These are phyloP conservation scores for Lasiodiplodia sp. DNA, from an alignment of 2,329 filamentous ascomycete genomes.

Conservation along the genomic window DNA sequence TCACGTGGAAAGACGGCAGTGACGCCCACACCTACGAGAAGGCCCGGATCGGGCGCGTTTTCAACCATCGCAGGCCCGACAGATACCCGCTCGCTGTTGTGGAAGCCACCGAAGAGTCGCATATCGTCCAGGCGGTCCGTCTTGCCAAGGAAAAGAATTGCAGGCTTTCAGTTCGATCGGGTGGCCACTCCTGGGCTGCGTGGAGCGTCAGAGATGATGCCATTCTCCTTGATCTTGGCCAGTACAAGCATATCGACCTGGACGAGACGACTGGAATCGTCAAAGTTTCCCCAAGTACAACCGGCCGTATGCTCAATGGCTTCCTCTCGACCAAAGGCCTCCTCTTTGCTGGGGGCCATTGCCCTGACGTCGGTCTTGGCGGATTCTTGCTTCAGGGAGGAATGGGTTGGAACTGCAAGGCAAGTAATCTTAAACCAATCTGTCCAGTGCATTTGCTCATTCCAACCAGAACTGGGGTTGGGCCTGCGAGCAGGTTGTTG, in stretches of 20 bases:
- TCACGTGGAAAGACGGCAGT: slow-evolving; percentile 33
- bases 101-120: slow-evolving; percentile 44
- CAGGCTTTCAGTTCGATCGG: slow-evolving; percentile 57
- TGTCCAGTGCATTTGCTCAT: not conserved
- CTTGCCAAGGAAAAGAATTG: slow-evolving; percentile 46
- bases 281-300: slow-evolving; percentile 57
- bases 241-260: slow-evolving; percentile 50
- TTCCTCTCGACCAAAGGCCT: slow-evolving; percentile 49
- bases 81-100: slow-evolving; percentile 54
- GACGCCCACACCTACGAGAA: slow-evolving; percentile 42
- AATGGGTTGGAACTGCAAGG: slow-evolving; percentile 66
- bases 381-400: slow-evolving; percentile 65
- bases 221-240: slow-evolving; percentile 53
- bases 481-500: slow-evolving; percentile 58
- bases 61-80: slow-evolving; percentile 53
- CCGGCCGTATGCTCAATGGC: slow-evolving; percentile 53
- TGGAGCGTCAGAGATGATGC: slow-evolving; percentile 60
- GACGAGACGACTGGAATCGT: slow-evolving; percentile 50
- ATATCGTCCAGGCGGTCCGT: slow-evolving; percentile 39
- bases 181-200: slow-evolving; percentile 59
- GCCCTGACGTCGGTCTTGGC: slow-evolving; percentile 64
- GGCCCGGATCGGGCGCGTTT: slow-evolving; percentile 52
- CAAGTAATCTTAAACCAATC: slow-evolving; percentile 37
- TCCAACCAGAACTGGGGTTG: slow-evolving; percentile 60
- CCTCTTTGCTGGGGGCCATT: slow-evolving; percentile 64